phyloP scores from a whole-genome alignment of 2,329 filamentous ascomycete genomes.

The Rhynchosporium graminicola region DNA sequence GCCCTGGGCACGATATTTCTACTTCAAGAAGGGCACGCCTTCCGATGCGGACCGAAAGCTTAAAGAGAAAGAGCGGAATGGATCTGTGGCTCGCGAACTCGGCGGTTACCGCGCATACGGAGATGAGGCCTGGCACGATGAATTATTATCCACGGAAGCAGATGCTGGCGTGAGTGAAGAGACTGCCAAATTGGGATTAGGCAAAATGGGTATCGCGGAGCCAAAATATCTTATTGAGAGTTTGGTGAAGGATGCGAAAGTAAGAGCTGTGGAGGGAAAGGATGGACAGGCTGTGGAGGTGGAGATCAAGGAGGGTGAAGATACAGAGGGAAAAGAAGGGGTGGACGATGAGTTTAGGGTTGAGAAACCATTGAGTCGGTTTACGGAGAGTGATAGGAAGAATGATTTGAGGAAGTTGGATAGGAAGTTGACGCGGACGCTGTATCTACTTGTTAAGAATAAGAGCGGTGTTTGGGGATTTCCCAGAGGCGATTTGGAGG shows the following conservation, averaged over 20 bases:
- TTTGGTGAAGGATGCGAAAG: slow-evolving; percentile 47
- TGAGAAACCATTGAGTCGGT: slow-evolving; percentile 67
- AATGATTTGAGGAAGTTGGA: slow-evolving; percentile 79
- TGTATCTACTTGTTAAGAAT: slow-evolving; percentile 84
- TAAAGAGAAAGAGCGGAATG: slow-evolving; percentile 72
- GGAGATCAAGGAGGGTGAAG: slow-evolving; percentile 42
- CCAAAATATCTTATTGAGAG: slow-evolving; percentile 59
- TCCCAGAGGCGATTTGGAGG: slow-evolving; percentile 68
- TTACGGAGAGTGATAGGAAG: slow-evolving; percentile 75
- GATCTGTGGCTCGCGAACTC: slow-evolving; percentile 79
- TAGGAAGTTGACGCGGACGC: slow-evolving; percentile 73
- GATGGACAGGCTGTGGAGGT: slow-evolving; percentile 72
- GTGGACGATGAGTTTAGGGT: slow-evolving; percentile 61
- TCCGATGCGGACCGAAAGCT: slow-evolving; percentile 86
- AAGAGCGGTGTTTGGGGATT: slow-evolving; percentile 77
- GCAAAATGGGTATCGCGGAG: slow-evolving; percentile 52
- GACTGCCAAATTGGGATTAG: slow-evolving; percentile 64
- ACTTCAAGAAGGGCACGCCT: slow-evolving; percentile 89
- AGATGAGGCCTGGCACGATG: slow-evolving; percentile 83
- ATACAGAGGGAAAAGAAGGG: slow-evolving; percentile 40
- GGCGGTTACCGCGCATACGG: slow-evolving; percentile 78
- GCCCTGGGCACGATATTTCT: slow-evolving; percentile 88
- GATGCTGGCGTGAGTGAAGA: slow-evolving; percentile 44
- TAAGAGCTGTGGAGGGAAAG: slow-evolving; percentile 45
- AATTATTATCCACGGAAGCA: slow-evolving; percentile 72